Base-by-base conservation (phyloP, 148 eudicot genomes). In the Limonium bicolor region DNA sequence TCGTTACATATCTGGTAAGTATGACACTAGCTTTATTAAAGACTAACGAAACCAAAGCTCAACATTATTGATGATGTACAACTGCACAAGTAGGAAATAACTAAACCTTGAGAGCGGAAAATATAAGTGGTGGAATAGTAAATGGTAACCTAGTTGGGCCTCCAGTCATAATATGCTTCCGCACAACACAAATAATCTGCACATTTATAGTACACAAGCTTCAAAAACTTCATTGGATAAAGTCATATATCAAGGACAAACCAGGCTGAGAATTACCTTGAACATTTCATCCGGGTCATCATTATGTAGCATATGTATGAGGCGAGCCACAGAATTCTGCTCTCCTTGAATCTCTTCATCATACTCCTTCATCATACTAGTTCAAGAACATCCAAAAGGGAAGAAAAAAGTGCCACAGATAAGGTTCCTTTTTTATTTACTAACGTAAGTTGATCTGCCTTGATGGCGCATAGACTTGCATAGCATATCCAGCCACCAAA, bases 301-400 rank as follows among this genome's bases (percentile, higher is more conserved):
- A 62, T 76, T 92, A 59, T 85, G 56, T 40, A 85, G 51, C 88
- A 81, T 69, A 67, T 92, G 94, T 64, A 92, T 71, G 29, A 92
- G 82, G 41, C 99, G 84, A 58, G 99, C 95, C 43, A 92, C 88
- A 65, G 95, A 85, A 61, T 81, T 81, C 53, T 85, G 95, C 69
- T 92, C 99, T 68, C 99, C 28, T 64, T 67, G 53, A 92, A 85
- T 95, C 62, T 92, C 99, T 54, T 92, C 99, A 60, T 92, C 95
- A 57, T 73, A 65, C 99, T 92, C n/a, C n/a, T n/a, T n/a, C n/a
- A n/a, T n/a, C n/a, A n/a, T n/a, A 37, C 30, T 27, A 27, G n/a
- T n/a, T 32, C 15, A 40, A 28, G 33, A 12, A 58, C 13, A 24
- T 39, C 22, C 16, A 24, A 49, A 24, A 36, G 14, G 11, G 37